Evolutionary conservation across 805 yeast species (phyloP).

Genomic region (Torulaspora quercuum): DNA sequence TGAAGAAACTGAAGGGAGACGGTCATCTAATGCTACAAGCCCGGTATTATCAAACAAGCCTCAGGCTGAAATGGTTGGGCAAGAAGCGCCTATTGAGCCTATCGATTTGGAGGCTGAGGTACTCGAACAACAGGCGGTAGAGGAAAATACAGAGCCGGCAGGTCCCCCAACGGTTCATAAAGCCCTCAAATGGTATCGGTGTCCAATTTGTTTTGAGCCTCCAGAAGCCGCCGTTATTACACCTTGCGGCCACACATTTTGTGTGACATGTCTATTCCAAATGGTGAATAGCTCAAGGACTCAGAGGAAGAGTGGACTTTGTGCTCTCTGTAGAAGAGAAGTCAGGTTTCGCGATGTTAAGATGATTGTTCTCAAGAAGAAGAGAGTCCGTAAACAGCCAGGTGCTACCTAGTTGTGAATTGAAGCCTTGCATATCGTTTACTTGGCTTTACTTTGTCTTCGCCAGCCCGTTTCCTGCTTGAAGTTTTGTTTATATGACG

Average conservation of each 20-base stretch:
- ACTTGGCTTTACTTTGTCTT: too few species aligned
- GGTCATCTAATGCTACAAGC: constrained; percentile 7
- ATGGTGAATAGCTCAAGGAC: constrained; percentile 48
- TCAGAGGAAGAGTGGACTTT: constrained; percentile 37
- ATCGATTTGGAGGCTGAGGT: constrained; percentile 29
- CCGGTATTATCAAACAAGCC: too few species aligned
- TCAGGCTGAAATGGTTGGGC: constrained; percentile 4
- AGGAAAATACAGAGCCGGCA: constrained; percentile 14
- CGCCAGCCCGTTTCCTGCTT: too few species aligned
- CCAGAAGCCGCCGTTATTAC: constrained; percentile 48
- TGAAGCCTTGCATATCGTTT: too few species aligned
- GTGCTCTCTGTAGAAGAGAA: constrained; percentile 43
- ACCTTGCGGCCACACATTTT: constrained; percentile 58
- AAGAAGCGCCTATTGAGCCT: constrained; percentile 7
- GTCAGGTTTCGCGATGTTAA: constrained; percentile 35
- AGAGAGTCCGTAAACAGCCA: constrained; percentile 15
- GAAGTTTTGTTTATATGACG: too few species aligned
- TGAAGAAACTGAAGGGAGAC: constrained; percentile 12
- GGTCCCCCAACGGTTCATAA: constrained; percentile 25
- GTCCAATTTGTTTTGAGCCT: constrained; percentile 57
- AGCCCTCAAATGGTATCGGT: constrained; percentile 39
- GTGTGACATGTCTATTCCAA: constrained; percentile 50
- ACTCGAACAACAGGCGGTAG: constrained; percentile 37
- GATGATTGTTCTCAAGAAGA: constrained; percentile 36
- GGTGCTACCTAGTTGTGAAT: not conserved